Base-by-base conservation (phyloP, 352 stramenopile species). In the Peronospora belbahrii region DNA sequence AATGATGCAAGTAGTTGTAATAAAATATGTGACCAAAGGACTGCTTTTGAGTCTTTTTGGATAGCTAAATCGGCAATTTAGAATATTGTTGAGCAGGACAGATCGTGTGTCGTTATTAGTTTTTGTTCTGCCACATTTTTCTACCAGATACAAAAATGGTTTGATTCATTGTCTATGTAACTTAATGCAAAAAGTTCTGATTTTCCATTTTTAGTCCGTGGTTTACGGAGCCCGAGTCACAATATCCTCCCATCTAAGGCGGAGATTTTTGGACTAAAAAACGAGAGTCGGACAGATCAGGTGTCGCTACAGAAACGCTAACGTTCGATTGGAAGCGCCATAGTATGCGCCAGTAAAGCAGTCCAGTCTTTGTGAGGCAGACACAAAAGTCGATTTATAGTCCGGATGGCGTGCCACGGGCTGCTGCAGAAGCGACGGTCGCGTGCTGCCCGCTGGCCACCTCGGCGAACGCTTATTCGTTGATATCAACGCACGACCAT, bases 321-420 rank as follows among this genome's bases (percentile, higher is more conserved):
- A 62, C 41, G 54, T 65, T 65, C 56, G 56, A 65, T 65, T 65
- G 56, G 50, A 65, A 60, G 27, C 15, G 34, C 33, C 17, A 33
- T 30, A 47, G 9, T 54, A 11, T 18, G 28, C 34, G 22, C 32
- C 42, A 50, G 42, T 37, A 0, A 28, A 14, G 9, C 7, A 14
- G 20, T 4, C 41, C 20, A 1, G 41, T 22, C 23, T 52, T 27
- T 31, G 28, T 17, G 28, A 37, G 23, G 36, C 43, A 54, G 51
- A 37, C 43, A 31, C 42, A 39, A 38, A 61, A 56, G 14, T 24
- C 31, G 20, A 28, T 41, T 50, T 51, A 45, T 48, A 47, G 42
- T 50, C 41, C 24, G 40, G 24, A 14, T 59, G 37, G 37, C 52
- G 52, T 56, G 52, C 44, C 36, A 14, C 13, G 13, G 9, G 20